A percentile compares a stretch with the other conserved stretches of the same genome.
Conservation (phyloP, 1,284 basidiomycete genomes). For the Pholiota adiposa region DNA sequence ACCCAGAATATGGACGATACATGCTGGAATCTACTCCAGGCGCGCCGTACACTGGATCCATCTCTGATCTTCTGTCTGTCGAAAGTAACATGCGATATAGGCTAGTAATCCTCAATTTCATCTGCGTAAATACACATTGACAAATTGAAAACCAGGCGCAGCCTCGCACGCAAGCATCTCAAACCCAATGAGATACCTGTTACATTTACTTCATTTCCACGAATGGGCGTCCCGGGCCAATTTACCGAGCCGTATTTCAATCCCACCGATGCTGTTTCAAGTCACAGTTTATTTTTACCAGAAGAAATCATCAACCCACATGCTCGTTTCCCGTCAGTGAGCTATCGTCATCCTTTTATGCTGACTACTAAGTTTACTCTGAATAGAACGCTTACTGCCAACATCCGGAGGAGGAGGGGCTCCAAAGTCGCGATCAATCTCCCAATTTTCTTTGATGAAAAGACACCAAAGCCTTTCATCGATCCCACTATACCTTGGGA, state of each 20-base stretch:
- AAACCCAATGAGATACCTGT: conserved; percentile 88
- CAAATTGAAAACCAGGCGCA: conserved; percentile 59
- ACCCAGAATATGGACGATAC: conserved; percentile 98
- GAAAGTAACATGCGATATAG: conserved; percentile 95
- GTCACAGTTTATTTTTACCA: conserved; percentile 92
- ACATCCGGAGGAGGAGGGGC: conserved; percentile 89
- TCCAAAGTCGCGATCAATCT: conserved; percentile 97
- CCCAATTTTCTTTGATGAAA: conserved; percentile 89
- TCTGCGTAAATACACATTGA: conserved; percentile 13
- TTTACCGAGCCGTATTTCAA: conserved; percentile 93
- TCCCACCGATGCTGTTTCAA: conserved; percentile 76
- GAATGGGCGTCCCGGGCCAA: conserved; percentile 84
- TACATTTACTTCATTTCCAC: conserved; percentile 95
- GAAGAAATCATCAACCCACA: conserved; percentile 98
- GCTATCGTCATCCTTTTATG: conserved; percentile 2
- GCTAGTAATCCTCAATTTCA: conserved; percentile 39
- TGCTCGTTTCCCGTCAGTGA: conserved; percentile 91
- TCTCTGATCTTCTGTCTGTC: conserved; percentile 86
- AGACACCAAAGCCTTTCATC: conserved; percentile 88
- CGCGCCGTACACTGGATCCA: conserved; percentile 87
- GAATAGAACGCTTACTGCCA: conserved; percentile 89
- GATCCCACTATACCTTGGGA: conserved; percentile 91
- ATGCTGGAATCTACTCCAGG: conserved; percentile 99
- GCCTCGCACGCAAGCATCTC: conserved; percentile 84
- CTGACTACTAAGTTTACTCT: conserved; percentile 10